phyloP scores from a whole-genome alignment of 2,329 filamentous ascomycete genomes.

The Proliferodiscus dingleyae region DNA sequence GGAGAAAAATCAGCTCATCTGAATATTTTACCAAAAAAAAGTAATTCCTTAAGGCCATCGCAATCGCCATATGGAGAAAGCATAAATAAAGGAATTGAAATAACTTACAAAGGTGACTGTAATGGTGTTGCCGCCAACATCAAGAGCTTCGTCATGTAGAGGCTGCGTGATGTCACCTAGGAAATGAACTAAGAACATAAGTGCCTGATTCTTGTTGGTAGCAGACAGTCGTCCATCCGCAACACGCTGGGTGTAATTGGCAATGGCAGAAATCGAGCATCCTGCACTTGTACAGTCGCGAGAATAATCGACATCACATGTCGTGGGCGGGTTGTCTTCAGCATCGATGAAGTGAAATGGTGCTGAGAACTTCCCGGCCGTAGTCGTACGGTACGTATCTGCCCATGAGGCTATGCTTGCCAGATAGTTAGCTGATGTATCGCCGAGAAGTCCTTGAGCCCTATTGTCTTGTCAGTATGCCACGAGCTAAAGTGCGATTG shows the following conservation, averaged over 20 bases:
- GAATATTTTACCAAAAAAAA: too few species aligned
- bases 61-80: too few species aligned
- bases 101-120: constrained; percentile 55
- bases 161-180: constrained; percentile 63
- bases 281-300: constrained; percentile 57
- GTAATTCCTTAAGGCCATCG: too few species aligned
- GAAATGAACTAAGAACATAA: constrained; percentile 38
- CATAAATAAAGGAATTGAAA: too few species aligned
- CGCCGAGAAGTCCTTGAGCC: constrained; percentile 53
- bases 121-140: constrained; percentile 64
- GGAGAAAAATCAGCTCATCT: too few species aligned
- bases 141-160: constrained; percentile 60
- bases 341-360: constrained; percentile 67
- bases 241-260: constrained; percentile 23
- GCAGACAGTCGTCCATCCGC: background rate
- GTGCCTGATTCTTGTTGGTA: constrained; percentile 37
- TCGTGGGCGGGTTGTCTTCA: constrained; percentile 53
- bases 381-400: constrained; percentile 56
- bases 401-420: constrained; percentile 63
- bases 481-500: constrained; percentile 49
- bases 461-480: too few species aligned
- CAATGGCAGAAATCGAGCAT: constrained; percentile 48
- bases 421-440: constrained; percentile 52
- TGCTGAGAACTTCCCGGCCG: constrained; percentile 56
- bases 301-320: constrained; percentile 51